These are phyloP conservation scores for Verbena officinalis DNA, from an alignment of 257 asterid species.

Conservation along the genomic window DNA sequence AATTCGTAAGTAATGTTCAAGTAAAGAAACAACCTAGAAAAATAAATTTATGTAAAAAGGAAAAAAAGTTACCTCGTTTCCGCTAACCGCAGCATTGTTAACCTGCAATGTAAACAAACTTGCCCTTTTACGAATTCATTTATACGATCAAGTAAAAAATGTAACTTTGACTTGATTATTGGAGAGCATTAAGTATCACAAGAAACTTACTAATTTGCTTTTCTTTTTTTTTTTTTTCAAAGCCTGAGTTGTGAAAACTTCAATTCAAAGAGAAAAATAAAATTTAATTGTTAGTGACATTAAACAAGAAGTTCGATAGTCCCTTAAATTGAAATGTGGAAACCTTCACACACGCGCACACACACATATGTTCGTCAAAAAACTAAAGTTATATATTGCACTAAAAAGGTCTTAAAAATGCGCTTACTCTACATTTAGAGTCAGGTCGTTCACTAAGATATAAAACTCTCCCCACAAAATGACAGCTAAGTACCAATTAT, in stretches of 20 bases:
- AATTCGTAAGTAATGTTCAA: not conserved
- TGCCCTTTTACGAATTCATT: not conserved
- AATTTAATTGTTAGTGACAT: no score
- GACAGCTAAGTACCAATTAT: no score
- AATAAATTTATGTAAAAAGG: not conserved
- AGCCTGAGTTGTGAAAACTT: no score
- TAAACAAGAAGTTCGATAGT: no score
- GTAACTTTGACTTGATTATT: no score
- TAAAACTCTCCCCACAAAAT: no score
- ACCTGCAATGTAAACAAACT: constrained; percentile 42
- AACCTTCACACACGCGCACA: not conserved
- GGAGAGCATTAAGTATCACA: no score
- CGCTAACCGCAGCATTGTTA: constrained; percentile 50
- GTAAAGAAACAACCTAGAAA: not conserved
- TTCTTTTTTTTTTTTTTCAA: no score
- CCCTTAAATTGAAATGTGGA: no score
- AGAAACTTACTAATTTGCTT: no score
- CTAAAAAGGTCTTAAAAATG: not conserved
- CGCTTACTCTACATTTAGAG: not conserved
- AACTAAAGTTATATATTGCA: not conserved
- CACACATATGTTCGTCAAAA: not conserved
- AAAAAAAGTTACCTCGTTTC: constrained; percentile 31
- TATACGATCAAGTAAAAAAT: not conserved
- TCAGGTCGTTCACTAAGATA: not conserved
- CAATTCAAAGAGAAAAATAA: no score